Evolutionary conservation across 495 filamentous ascomycete species (phyloP).

Genomic region (Bryoglossum gracile): DNA sequence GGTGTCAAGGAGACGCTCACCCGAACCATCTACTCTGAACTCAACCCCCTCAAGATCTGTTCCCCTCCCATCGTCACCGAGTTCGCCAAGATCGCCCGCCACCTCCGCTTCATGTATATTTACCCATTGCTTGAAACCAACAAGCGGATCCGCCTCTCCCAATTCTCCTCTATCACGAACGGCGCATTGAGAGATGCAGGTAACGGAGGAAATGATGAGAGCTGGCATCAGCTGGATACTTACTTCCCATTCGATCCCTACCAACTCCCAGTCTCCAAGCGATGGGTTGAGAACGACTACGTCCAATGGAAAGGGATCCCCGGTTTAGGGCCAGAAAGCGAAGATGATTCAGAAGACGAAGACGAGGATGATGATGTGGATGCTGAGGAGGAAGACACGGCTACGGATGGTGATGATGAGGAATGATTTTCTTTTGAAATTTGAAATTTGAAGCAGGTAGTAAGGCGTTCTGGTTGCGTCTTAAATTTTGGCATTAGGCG

Average conservation of each 20-base stretch:
- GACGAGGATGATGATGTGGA: conserved; percentile 43
- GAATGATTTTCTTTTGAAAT: conserved; percentile 15
- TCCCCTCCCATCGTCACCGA: conserved; percentile 84
- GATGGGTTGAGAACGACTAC: conserved; percentile 83
- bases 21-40: conserved; percentile 68
- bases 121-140: conserved; percentile 85
- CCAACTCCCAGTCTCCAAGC: conserved; percentile 71
- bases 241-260: conserved; percentile 99
- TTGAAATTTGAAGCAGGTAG: too few relatives aligned
- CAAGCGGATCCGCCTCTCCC: conserved; percentile 67
- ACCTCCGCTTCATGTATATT: conserved; percentile 80
- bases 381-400: conserved; percentile 35
- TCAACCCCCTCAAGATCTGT: conserved; percentile 96
- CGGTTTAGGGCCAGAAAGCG: conserved; percentile 50
- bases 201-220: conserved; percentile 45
- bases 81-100: conserved; percentile 79
- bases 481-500: too few relatives aligned
- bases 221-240: conserved; percentile 71
- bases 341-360: conserved; percentile 49
- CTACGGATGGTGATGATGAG: conserved; percentile 27
- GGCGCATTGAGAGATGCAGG: conserved; percentile 57
- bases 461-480: too few relatives aligned
- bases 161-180: conserved; percentile 38
- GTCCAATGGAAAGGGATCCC: conserved; percentile 74
- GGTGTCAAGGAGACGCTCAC: conserved; percentile 64